Base-by-base conservation (phyloP, 176 grass and related monocot genomes). In the Saccharum spontaneum region DNA sequence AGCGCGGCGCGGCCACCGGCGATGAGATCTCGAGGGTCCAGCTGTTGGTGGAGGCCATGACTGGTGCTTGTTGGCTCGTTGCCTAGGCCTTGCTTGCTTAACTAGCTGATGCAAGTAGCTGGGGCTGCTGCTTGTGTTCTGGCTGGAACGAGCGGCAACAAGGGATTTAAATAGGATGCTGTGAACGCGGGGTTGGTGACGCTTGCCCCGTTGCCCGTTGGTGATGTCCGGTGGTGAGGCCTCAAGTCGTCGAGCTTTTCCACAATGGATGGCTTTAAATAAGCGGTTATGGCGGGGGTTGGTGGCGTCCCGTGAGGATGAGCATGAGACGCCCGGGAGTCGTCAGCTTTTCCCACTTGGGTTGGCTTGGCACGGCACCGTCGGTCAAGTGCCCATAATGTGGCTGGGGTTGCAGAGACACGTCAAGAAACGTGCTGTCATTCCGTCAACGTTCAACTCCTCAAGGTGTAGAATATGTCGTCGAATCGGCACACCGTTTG, bases 1-100 rank as follows among this genome's bases (percentile, higher is more conserved):
- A 74, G 26, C 92, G 88, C n/a, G 82, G 52, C 7, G 90, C 84
- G 22, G 88, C 52, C 17, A 93, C 88, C 17, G 86, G 45, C 1
- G 86, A 80, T 50, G 78, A n/a, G 69, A 97, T 87, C 88, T 97
- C 87, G 7, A 57, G 12, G 45, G 86, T 89, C 88, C 84, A 92
- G 73, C 75, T 92, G 80, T 50, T 31, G 67, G 74, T 6, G 68
- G 80, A 73, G 37, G 75, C 84, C 84, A 86, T 90, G 66, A 57
- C 52, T 50, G 4, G 10, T 38, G 37, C 6, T 38, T 3, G 33
- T 34, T 3, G 34, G 37, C 37, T 1, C 5, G n/a, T 28, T 46
- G 8, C 71, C 54, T 69, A 36, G 65, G 38, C 40, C 75, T 50
- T 3, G 39, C 6, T 30, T n/a, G 39, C 28, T 28, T 28, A 28